Percentiles rank a stretch among this genome's conserved stretches.
Conservation (phyloP, 768 basidiomycete species). For the Lactarius sanguifluus region DNA sequence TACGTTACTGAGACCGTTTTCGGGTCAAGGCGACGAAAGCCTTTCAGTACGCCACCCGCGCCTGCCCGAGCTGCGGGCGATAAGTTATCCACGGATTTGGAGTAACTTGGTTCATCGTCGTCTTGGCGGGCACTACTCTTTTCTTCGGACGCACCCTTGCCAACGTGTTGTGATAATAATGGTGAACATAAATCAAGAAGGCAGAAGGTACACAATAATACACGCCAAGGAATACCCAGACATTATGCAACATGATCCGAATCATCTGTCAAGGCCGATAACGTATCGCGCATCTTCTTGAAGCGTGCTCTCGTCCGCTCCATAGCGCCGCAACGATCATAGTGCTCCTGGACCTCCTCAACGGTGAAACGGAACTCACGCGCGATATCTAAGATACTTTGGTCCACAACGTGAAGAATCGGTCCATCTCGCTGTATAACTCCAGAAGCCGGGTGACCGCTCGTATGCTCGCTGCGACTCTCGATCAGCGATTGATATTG, state of each 20-base stretch:
- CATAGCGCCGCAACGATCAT: constrained; percentile 73
- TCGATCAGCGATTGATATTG: constrained; percentile 1
- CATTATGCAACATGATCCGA: constrained; percentile 13
- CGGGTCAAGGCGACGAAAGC: constrained; percentile 62
- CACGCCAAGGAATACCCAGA: not conserved
- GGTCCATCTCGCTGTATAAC: constrained; percentile 14
- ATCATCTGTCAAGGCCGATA: constrained; percentile 30
- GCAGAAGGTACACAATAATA: not conserved
- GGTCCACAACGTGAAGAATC: constrained; percentile 62
- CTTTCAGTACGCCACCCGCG: constrained; percentile 77
- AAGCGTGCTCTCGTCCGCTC: constrained; percentile 63
- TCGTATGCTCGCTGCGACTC: constrained; percentile 1
- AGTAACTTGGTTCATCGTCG: constrained; percentile 32
- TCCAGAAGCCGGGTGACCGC: constrained; percentile 14
- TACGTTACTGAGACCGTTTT: constrained; percentile 1
- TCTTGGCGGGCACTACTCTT: not conserved
- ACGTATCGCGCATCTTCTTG: constrained; percentile 58
- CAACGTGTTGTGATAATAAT: constrained; percentile 1
- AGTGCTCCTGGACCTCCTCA: constrained; percentile 77
- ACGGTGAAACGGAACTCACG: constrained; percentile 66
- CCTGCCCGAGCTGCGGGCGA: constrained; percentile 71
- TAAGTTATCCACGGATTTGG: constrained; percentile 64
- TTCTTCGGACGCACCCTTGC: not conserved
- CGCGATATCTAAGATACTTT: constrained; percentile 64
- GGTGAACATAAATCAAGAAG: constrained; percentile 14